phyloP scores from a whole-genome alignment of 2,329 filamentous ascomycete species.

The Neonectria hederae region DNA sequence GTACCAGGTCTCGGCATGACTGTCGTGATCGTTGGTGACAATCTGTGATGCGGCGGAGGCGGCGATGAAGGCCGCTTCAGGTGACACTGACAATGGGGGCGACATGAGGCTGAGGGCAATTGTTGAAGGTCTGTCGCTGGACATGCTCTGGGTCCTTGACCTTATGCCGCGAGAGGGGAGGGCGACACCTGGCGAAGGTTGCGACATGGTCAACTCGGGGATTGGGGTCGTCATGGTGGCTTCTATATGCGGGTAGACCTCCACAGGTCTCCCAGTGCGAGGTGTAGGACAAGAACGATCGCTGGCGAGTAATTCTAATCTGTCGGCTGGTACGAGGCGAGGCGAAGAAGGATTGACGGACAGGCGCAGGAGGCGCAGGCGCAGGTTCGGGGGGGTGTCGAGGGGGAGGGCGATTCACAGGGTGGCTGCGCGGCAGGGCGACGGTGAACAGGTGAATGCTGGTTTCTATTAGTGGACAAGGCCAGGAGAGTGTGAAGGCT shows the following conservation, averaged over 20 bases:
- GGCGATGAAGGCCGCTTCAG: conserved; percentile 87
- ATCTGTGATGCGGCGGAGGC: conserved; percentile 89
- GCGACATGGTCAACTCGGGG: conserved; percentile 43
- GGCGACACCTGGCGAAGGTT: conserved; percentile 46
- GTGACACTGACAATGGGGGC: conserved; percentile 75
- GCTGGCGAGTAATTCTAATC: conserved; percentile 29
- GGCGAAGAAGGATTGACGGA: conserved; percentile 26
- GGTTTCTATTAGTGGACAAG: conserved; percentile 37
- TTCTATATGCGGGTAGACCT: conserved; percentile 40
- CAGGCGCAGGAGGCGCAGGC: conserved; percentile 29
- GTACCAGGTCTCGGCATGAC: conserved; percentile 74
- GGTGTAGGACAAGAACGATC: conserved; percentile 28
- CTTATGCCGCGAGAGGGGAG: conserved; percentile 48
- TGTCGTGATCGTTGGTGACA: conserved; percentile 87
- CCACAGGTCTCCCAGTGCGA: conserved; percentile 30
- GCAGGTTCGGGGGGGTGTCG: conserved; percentile 29
- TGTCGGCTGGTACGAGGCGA: conserved; percentile 33
- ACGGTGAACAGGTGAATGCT: conserved; percentile 30
- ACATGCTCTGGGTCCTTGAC: conserved; percentile 71
- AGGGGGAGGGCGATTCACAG: conserved; percentile 26
- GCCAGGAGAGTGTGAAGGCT: conserved; percentile 21
- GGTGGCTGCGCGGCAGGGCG: conserved; percentile 28
- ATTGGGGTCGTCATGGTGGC: conserved; percentile 42
- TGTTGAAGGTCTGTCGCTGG: conserved; percentile 75
- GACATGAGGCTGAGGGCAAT: conserved; percentile 67